Base-by-base conservation (phyloP, 768 basidiomycete genomes). In the Cystoderma amianthinum region DNA sequence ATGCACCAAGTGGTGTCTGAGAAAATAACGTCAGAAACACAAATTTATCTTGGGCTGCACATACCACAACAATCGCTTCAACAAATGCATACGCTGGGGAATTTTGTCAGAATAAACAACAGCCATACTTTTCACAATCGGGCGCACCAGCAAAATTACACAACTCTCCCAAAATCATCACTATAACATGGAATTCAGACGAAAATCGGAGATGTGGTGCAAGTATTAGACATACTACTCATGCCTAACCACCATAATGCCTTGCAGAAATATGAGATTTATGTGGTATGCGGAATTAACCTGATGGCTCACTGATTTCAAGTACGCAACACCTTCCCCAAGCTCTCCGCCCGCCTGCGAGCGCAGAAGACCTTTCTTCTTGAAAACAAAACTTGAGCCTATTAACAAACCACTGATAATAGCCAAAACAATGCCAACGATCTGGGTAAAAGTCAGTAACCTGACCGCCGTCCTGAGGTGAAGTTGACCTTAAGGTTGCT, bases 161-260 rank as follows among this genome's bases (percentile, higher is more conserved):
- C 34, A 89, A 53, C 64, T 88, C 86, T 44, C 94, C 94, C 18
- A 89, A 43, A 53, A 95, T 92, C 92, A 96, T 94, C 80, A 92
- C 81, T 84, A 46, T 10, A 12, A 32, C 46, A 34, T 13, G 19
- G 9, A n/a, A n/a, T n/a, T n/a, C n/a, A n/a, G n/a, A n/a, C n/a
- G n/a, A n/a, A n/a, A n/a, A n/a, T n/a, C n/a, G n/a, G n/a, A n/a
- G n/a, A n/a, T n/a, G n/a, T n/a, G 9, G 5, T 22, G 17, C 15
- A 25, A 20, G 25, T 5, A 30, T 12, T 13, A 20, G 11, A 72
- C 82, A 47, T 51, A 85, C 89, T 84, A 38, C 57, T 85, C 93
- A 95, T 94, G 48, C 93, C 92, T 22, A 68, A 67, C 95, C 93
- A 97, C 95, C 93, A 96, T 75, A 95, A 55, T 52, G 74, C 62